Conservation (phyloP, 2,329 filamentous ascomycete genomes). For the Penicillium sp. region DNA sequence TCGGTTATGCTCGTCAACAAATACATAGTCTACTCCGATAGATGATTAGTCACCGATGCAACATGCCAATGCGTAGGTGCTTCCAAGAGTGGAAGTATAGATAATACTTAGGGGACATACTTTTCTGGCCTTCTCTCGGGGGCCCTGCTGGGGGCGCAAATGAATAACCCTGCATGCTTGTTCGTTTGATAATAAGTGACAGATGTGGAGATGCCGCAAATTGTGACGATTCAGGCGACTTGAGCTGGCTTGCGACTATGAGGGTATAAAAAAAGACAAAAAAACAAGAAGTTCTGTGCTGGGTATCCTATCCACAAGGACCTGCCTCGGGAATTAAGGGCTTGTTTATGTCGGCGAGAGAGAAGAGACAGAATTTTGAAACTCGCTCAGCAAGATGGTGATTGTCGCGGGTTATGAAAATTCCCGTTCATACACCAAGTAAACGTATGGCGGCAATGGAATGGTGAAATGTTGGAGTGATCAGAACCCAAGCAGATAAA, state of each 20-base stretch:
- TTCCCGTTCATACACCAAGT: background rate
- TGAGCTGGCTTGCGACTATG: background rate
- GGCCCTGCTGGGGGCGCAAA: conserved; percentile 67
- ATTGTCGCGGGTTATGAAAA: background rate
- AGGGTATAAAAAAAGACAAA: background rate
- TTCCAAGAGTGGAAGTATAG: background rate
- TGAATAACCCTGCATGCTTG: conserved; percentile 67
- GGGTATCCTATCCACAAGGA: conserved; percentile 15
- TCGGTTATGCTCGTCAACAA: conserved; percentile 97
- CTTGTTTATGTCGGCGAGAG: background rate
- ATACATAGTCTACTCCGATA: conserved; percentile 78
- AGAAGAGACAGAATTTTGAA: background rate
- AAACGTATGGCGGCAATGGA: background rate
- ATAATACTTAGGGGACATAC: conserved; percentile 51
- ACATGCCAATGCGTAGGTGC: too few species aligned
- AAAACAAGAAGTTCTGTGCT: background rate
- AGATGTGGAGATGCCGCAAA: conserved; percentile 23
- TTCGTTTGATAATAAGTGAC: background rate
- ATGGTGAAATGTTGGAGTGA: background rate
- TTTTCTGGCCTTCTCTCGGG: conserved; percentile 77
- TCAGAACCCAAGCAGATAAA: too few species aligned
- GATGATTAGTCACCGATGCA: conserved; percentile 11
- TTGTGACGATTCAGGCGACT: background rate
- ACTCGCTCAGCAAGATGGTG: background rate
- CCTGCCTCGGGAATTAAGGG: conserved; percentile 15